Evolutionary conservation across 768 basidiomycete genomes (phyloP), one percentile per base, ranked within the genome.

Genomic region (Melanogaster broomeanus): DNA sequence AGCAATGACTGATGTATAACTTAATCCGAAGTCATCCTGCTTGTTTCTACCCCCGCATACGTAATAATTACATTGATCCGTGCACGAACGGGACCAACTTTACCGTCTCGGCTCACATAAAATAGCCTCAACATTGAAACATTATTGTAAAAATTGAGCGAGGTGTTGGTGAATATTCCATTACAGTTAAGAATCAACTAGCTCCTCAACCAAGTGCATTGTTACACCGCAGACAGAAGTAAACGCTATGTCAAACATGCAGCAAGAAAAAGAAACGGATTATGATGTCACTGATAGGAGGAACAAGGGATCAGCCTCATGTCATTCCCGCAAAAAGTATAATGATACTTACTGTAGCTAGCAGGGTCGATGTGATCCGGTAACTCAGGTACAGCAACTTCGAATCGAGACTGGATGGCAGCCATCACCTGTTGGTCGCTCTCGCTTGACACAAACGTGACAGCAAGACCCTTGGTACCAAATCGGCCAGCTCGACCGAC

Each of bases 401-500:
- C 96, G 76, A 99, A 99, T 59, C 97, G 76, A 35, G 91, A 85
- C 72, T 99, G 97, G 61, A 99, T 98, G 24, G 88, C 82, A 35
- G 86, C 80, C 86, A 99, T 90, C 53, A 99, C 95, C 71, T 92
- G 90, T 67, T 90, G 85, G 65, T 99, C 97, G 55, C 78, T 83
- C 46, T 98, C 95, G 18, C 88, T 90, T 4, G 96, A 85, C 37
- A 98, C 91, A 65, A 96, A 99, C 1, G 95, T 98, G 69, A 98
- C 91, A 16, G 96, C 95, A 39, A 99, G 87, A 80, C 97, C 97
- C 73, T 98, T 98, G 30, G 97, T 99, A 59, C 97, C 97, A 72
- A 99, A 99, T 56, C 97, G 93, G 59, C 97, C 97, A 59, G 97
- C 97, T 77, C 97, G 96, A 59, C 93, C 97, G 53, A 99, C 97